Evolutionary conservation across 148 eudicot genomes (phyloP).

Genomic region (Amaranthus cruentus): DNA sequence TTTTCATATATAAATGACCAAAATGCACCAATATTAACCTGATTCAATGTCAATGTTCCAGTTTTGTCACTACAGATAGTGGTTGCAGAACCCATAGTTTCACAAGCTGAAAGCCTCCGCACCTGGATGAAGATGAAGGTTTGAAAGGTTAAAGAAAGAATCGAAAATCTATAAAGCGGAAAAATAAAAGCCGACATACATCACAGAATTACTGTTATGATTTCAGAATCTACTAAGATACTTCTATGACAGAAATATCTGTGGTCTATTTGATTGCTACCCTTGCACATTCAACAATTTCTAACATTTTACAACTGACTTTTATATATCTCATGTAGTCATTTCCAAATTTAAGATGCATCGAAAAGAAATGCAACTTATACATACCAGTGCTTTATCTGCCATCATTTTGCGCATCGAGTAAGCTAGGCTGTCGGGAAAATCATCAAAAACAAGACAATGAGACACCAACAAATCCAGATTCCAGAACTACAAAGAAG

Average conservation of each 20-base stretch:
- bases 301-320: not conserved
- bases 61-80: slow-evolving; percentile 98
- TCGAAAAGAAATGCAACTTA: not conserved
- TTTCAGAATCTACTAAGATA: too few relatives aligned
- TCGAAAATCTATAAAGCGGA: too few relatives aligned
- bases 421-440: slow-evolving; percentile 69
- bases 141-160: not conserved
- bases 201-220: too few relatives aligned
- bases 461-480: slow-evolving; percentile 1
- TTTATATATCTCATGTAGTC: not conserved
- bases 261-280: not conserved
- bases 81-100: slow-evolving; percentile 98
- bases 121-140: slow-evolving; percentile 44
- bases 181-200: too few relatives aligned
- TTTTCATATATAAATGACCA: not conserved
- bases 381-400: slow-evolving; percentile 81
- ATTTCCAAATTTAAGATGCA: not conserved
- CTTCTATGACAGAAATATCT: not conserved
- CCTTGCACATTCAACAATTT: not conserved
- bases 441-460: slow-evolving; percentile 8
- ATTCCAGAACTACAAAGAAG: not conserved
- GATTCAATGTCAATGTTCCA: slow-evolving; percentile 89
- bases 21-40: slow-evolving; percentile 39
- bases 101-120: slow-evolving; percentile 95
- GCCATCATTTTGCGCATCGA: slow-evolving; percentile 99